Conservation (phyloP, 805 yeast species). For the Starmera amethionina region DNA sequence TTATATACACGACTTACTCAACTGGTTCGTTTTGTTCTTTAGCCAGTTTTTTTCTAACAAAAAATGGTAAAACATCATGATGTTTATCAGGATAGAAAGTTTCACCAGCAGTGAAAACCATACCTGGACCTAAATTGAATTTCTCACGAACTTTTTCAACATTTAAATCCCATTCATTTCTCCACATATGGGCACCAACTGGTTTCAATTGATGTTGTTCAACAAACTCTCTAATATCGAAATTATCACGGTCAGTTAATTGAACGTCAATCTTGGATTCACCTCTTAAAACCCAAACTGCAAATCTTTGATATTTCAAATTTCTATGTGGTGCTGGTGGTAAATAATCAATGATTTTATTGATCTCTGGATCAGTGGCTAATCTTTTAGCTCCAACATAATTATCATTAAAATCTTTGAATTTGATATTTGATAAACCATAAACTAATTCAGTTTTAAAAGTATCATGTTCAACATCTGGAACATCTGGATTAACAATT, state of each 20-base stretch:
- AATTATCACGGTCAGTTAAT: slow-evolving; percentile 28
- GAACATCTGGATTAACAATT: slow-evolving; percentile 86
- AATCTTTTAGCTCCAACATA: slow-evolving; percentile 31
- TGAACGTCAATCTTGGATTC: slow-evolving; percentile 12
- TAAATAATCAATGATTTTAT: slow-evolving; percentile 45
- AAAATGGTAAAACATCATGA: too few species aligned
- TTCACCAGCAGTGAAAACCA: slow-evolving; percentile 42
- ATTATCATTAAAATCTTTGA: slow-evolving; percentile 44
- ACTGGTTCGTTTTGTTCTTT: too few species aligned
- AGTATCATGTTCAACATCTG: slow-evolving; percentile 61
- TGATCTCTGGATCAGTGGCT: slow-evolving; percentile 25
- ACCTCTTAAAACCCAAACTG: slow-evolving; percentile 89
- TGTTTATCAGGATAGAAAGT: too few species aligned
- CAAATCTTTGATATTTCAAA: slow-evolving; percentile 70
- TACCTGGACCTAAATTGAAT: slow-evolving; percentile 68
- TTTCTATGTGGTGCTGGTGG: slow-evolving; percentile 92
- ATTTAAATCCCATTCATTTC: slow-evolving; percentile 74
- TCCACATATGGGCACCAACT: slow-evolving; percentile 89
- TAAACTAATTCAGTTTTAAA: slow-evolving; percentile 67
- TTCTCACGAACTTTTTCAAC: slow-evolving; percentile 56
- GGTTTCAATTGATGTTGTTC: slow-evolving; percentile 48
- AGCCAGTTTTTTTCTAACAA: too few species aligned
- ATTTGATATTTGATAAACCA: slow-evolving; percentile 61
- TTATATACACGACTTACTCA: too few species aligned
- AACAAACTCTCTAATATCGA: slow-evolving; percentile 67